A percentile compares a stretch with the other conserved stretches of the same genome.
phyloP scores from a whole-genome alignment of 2,329 filamentous ascomycete genomes.

The Colletotrichum scovillei region DNA sequence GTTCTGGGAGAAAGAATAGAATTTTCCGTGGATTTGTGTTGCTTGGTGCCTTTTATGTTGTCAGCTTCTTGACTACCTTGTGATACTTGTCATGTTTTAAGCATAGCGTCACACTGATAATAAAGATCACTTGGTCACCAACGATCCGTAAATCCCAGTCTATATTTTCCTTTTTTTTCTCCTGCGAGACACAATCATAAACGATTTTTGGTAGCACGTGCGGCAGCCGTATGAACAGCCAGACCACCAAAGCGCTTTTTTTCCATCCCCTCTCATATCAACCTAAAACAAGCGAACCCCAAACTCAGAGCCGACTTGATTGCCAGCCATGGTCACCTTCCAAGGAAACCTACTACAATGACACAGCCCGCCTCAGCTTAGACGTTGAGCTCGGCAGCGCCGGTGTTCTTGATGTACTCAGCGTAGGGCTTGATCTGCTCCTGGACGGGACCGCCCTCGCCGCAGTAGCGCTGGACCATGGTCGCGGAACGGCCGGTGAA shows the following conservation, averaged over 20 bases:
- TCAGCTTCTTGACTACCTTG: no score
- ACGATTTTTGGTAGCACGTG: neutral
- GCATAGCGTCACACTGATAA: no score
- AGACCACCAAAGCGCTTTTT: neutral
- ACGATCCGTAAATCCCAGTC: neutral
- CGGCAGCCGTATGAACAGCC: neutral
- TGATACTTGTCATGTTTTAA: no score
- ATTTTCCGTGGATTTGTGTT: no score
- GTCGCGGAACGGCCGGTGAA: slow-evolving; percentile 58
- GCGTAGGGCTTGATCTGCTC: slow-evolving; percentile 52
- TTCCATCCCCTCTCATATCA: neutral
- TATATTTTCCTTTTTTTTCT: neutral
- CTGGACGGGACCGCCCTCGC: slow-evolving; percentile 50
- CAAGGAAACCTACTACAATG: neutral
- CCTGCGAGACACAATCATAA: neutral
- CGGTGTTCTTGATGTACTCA: slow-evolving; percentile 46
- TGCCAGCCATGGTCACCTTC: neutral
- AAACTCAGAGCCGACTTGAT: neutral
- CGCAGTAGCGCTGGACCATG: slow-evolving; percentile 59
- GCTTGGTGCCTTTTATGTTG: no score
- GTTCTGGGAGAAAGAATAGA: no score
- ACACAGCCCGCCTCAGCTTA: neutral
- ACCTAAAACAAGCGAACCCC: neutral
- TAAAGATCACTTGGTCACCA: neutral
- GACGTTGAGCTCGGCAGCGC: slow-evolving; percentile 41